These are phyloP conservation scores for Exutisphaerella laricina DNA, from an alignment of 2,329 filamentous ascomycete species.

Conservation along the genomic window DNA sequence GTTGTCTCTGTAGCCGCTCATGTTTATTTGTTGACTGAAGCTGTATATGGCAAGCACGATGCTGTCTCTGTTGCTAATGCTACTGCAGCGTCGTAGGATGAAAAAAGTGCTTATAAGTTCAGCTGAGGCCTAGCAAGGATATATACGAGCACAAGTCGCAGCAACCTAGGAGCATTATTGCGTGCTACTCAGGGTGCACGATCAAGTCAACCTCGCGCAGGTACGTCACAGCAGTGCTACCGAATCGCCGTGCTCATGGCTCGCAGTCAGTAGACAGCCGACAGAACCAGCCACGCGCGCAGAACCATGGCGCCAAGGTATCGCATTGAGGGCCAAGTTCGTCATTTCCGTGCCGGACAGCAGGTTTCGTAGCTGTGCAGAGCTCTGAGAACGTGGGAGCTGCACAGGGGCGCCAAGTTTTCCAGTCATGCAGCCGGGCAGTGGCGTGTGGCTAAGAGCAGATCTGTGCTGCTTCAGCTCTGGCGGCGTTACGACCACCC, in stretches of 20 bases:
- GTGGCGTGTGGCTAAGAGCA: neutral
- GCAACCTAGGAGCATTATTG: neutral
- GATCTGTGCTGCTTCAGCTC: neutral
- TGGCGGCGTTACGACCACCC: no score
- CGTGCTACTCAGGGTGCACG: neutral
- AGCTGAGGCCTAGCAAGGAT: no score
- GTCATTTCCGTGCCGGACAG: neutral
- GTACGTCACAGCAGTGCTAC: neutral
- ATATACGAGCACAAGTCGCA: neutral
- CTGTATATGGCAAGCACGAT: neutral
- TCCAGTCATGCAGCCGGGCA: neutral
- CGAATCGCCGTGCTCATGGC: neutral
- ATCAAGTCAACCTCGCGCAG: neutral
- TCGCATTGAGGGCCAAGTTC: neutral
- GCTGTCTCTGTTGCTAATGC: neutral
- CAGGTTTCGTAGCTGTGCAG: conserved; percentile 4
- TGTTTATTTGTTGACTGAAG: neutral
- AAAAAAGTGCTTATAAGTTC: neutral
- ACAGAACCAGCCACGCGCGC: conserved; percentile 1
- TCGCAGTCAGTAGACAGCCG: neutral
- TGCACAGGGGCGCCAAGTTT: neutral
- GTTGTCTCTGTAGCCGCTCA: conserved; percentile 8
- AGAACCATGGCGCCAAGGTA: neutral
- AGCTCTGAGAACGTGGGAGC: neutral
- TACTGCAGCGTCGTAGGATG: no score